A percentile compares a stretch with the other conserved stretches of the same genome.
Evolutionary conservation across 345 rosid genomes (phyloP).

Genomic region (Viola odorata): DNA sequence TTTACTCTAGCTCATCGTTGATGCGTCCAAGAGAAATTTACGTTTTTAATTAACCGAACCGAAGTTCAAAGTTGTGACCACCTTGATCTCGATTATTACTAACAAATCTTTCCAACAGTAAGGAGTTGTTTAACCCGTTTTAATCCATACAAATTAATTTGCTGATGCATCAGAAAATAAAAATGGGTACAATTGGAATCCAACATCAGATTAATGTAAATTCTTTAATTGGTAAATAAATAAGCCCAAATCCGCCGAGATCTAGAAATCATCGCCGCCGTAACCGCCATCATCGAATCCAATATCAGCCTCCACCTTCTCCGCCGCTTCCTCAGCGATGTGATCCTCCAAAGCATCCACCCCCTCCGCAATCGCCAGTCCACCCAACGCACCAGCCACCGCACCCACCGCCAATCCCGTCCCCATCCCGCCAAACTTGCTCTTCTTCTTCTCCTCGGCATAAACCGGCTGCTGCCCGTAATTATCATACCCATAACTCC

Average conservation of each 20-base stretch:
- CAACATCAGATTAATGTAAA: neutral
- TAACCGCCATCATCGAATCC: conserved; percentile 29
- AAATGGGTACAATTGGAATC: neutral
- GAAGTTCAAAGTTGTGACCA: no score
- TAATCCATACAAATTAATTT: no score
- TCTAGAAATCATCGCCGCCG: no score
- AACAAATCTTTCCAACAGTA: no score
- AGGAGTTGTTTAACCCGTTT: no score
- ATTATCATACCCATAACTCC: conserved; percentile 14
- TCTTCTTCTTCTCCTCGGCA: conserved; percentile 38
- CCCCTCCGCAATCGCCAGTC: conserved; percentile 69
- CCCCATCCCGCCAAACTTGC: conserved; percentile 78
- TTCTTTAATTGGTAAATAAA: no score
- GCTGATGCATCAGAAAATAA: no score
- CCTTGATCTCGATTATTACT: no score
- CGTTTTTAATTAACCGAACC: no score
- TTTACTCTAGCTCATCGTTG: no score
- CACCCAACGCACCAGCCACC: conserved; percentile 69
- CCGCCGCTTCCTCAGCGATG: conserved; percentile 52
- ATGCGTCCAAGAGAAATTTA: no score
- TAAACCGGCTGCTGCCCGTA: conserved; percentile 6
- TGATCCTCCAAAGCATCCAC: conserved; percentile 61
- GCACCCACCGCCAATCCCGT: conserved; percentile 85
- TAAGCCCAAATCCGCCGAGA: no score
- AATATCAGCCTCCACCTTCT: conserved; percentile 57